These are phyloP conservation scores for Tylopilus vinaceipallidus DNA, from an alignment of 768 basidiomycete genomes.

Conservation along the genomic window DNA sequence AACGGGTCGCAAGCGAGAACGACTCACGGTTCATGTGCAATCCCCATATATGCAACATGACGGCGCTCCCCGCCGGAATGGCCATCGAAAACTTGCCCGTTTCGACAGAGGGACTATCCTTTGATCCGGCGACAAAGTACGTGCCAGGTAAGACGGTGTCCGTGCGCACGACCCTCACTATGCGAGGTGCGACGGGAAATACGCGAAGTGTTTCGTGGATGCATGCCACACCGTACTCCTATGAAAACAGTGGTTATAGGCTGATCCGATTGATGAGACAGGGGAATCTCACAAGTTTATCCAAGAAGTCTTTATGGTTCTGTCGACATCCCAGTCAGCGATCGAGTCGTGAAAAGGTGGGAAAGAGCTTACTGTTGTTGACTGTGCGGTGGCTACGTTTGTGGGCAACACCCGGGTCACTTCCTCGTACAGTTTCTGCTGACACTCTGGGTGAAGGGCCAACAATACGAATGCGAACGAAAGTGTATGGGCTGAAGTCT, in stretches of 20 bases:
- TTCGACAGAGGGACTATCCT: no score
- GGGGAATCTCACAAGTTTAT: slow-evolving; percentile 32
- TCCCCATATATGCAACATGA: no score
- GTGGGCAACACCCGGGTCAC: slow-evolving; percentile 39
- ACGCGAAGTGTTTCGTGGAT: slow-evolving; percentile 24
- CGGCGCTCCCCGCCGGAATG: no score
- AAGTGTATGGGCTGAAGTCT: slow-evolving; percentile 47
- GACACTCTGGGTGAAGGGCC: slow-evolving; percentile 49
- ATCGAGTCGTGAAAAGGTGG: not conserved
- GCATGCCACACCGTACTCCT: slow-evolving; percentile 42
- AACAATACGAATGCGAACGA: slow-evolving; percentile 44
- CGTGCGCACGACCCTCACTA: slow-evolving; percentile 33
- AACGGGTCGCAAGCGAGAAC: not conserved
- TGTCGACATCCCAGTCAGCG: slow-evolving; percentile 9
- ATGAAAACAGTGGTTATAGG: not conserved
- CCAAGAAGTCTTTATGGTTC: slow-evolving; percentile 40
- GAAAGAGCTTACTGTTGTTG: slow-evolving; percentile 29
- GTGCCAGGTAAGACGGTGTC: slow-evolving; percentile 15
- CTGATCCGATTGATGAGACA: not conserved
- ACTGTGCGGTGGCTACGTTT: slow-evolving; percentile 24
- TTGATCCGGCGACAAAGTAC: no score
- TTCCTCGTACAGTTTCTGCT: slow-evolving; percentile 46
- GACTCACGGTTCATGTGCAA: slow-evolving; percentile 33
- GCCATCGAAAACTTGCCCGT: no score
- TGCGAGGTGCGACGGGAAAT: slow-evolving; percentile 37